phyloP scores from a whole-genome alignment of 495 filamentous ascomycete species.

The Alectoria sarmentosa region DNA sequence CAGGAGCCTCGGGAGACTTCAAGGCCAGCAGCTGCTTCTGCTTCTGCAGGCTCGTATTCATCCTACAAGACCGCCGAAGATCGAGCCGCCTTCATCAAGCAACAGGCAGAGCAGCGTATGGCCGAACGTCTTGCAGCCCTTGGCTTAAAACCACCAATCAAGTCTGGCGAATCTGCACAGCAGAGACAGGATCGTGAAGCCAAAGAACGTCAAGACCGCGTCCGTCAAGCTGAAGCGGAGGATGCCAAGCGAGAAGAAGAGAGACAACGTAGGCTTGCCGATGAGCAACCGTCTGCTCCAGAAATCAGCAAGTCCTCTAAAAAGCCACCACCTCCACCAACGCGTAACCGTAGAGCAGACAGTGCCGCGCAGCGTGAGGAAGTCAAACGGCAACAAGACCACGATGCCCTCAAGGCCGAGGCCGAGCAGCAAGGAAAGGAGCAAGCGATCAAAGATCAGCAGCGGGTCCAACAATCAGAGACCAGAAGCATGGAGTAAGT shows the following conservation, averaged over 20 bases:
- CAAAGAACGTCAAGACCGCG: constrained; percentile 76
- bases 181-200: constrained; percentile 85
- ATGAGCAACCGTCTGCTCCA: constrained; percentile 66
- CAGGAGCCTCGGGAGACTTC: constrained; percentile 36
- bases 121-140: constrained; percentile 94
- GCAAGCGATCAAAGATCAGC: constrained; percentile 59
- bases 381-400: constrained; percentile 47
- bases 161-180: constrained; percentile 64
- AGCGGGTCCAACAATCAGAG: constrained; percentile 68
- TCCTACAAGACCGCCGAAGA: constrained; percentile 88
- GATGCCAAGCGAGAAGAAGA: constrained; percentile 86
- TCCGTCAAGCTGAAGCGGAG: constrained; percentile 88
- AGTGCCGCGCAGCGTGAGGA: constrained; percentile 47
- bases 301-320: constrained; percentile 46
- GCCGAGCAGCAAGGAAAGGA: constrained; percentile 48
- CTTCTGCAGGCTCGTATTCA: constrained; percentile 50
- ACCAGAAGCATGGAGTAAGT: constrained; percentile 81
- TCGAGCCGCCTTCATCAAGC: constrained; percentile 89
- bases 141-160: constrained; percentile 70
- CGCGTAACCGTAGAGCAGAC: constrained; percentile 63
- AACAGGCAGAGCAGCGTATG: constrained; percentile 95
- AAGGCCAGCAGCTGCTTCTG: constrained; percentile 34
- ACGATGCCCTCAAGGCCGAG: constrained; percentile 46
- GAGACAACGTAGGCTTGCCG: constrained; percentile 74
- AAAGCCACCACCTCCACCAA: constrained; percentile 79